phyloP scores from a whole-genome alignment of 352 stramenopile genomes.

The Globisporangium parvum region DNA sequence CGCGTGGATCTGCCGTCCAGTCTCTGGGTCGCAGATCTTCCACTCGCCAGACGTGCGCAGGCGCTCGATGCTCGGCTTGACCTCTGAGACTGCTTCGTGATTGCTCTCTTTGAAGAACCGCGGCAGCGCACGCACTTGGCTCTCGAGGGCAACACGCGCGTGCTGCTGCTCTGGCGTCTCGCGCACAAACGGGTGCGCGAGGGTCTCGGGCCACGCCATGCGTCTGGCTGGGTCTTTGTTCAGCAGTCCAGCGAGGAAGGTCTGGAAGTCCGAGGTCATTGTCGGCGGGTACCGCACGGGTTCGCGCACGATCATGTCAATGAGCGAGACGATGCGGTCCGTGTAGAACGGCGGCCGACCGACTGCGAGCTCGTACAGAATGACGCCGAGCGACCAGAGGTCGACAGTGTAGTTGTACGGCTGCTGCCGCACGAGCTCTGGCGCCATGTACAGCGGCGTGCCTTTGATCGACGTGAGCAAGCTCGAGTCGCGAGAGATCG shows the following conservation, averaged over 20 bases:
- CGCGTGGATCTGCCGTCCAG: slow-evolving; percentile 26
- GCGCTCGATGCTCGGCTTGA: slow-evolving; percentile 63
- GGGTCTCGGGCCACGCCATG: slow-evolving; percentile 87
- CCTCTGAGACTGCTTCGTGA: slow-evolving; percentile 22
- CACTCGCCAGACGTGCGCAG: slow-evolving; percentile 77
- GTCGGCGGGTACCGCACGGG: slow-evolving; percentile 82
- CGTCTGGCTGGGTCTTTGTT: slow-evolving; percentile 86
- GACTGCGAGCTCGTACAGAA: slow-evolving; percentile 92
- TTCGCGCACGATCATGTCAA: slow-evolving; percentile 95
- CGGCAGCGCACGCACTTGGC: slow-evolving; percentile 49
- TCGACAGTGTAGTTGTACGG: slow-evolving; percentile 95
- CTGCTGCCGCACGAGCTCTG: slow-evolving; percentile 91
- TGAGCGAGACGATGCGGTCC: slow-evolving; percentile 90
- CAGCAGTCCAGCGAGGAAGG: slow-evolving; percentile 86
- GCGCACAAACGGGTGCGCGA: slow-evolving; percentile 86
- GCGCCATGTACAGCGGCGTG: slow-evolving; percentile 94
- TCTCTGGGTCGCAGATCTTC: slow-evolving; percentile 81
- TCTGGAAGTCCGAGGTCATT: slow-evolving; percentile 80
- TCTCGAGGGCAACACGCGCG: slow-evolving; percentile 42
- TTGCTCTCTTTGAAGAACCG: slow-evolving; percentile 63
- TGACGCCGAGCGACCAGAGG: slow-evolving; percentile 93
- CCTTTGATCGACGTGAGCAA: slow-evolving; percentile 92
- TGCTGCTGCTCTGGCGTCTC: slow-evolving; percentile 71
- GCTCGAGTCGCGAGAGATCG: slow-evolving; percentile 84
- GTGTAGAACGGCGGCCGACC: slow-evolving; percentile 93